phyloP scores from a whole-genome alignment of 306 rosid species.

The Prosopis cineraria region DNA sequence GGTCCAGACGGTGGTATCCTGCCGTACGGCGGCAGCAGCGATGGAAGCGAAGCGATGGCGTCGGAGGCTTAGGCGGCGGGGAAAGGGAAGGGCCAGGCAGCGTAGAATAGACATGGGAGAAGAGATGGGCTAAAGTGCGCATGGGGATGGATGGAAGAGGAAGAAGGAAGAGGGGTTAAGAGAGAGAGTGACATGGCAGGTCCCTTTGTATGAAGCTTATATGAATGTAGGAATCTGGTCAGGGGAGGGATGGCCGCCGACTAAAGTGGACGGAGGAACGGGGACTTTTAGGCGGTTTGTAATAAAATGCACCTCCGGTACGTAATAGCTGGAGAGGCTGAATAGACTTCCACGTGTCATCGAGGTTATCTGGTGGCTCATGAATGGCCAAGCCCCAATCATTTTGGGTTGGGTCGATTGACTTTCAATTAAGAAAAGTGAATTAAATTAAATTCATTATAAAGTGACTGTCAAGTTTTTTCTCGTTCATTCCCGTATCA shows the following conservation, averaged over 20 bases:
- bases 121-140: constrained; percentile 59
- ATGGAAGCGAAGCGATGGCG: constrained; percentile 48
- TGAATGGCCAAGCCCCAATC: background rate
- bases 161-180: constrained; percentile 26
- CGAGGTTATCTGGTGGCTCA: background rate
- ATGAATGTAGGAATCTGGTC: constrained; percentile 14
- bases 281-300: constrained; percentile 5
- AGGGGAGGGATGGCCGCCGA: constrained; percentile 42
- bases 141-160: constrained; percentile 49
- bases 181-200: constrained; percentile 47
- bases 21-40: constrained; percentile 66
- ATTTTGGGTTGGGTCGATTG: background rate
- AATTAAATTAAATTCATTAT: background rate
- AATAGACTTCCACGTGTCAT: constrained; percentile 59
- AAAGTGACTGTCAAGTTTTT: no score
- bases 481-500: no score
- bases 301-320: constrained; percentile 33
- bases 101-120: constrained; percentile 83
- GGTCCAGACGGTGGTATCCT: constrained; percentile 80
- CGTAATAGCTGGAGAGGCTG: constrained; percentile 19
- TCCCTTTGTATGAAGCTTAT: background rate
- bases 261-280: constrained; percentile 27
- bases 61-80: constrained; percentile 23
- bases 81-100: constrained; percentile 50
- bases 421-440: background rate